These are phyloP conservation scores for Debaryomyces subglobosus DNA, from an alignment of 1,139 yeast species.

Conservation along the genomic window DNA sequence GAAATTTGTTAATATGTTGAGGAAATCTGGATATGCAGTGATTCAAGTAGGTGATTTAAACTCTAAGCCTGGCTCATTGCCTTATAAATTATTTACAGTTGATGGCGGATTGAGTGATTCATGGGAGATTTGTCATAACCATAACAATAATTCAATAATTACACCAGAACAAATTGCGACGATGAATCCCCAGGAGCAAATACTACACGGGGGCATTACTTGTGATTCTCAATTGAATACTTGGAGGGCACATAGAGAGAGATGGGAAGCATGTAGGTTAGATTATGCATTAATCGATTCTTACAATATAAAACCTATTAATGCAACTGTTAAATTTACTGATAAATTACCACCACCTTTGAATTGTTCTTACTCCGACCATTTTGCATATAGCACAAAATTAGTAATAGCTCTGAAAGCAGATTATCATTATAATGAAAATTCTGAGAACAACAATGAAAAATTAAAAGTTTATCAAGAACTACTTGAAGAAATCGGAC, in stretches of 20 bases:
- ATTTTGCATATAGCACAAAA: conserved; percentile 81
- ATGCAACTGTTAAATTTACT: conserved; percentile 72
- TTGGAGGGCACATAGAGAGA: conserved; percentile 69
- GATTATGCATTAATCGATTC: conserved; percentile 86
- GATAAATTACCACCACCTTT: conserved; percentile 60
- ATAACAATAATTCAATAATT: conserved; percentile 18
- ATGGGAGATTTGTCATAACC: conserved; percentile 73
- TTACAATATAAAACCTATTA: conserved; percentile 50
- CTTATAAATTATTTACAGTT: conserved; percentile 70
- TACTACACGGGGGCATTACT: conserved; percentile 76
- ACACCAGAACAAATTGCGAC: conserved; percentile 44
- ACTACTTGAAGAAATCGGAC: conserved; percentile 54
- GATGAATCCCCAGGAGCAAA: conserved; percentile 69
- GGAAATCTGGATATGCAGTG: conserved; percentile 78
- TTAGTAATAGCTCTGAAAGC: conserved; percentile 25
- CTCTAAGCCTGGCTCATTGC: conserved; percentile 83
- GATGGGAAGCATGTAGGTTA: conserved; percentile 81
- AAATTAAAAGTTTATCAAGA: conserved; percentile 54
- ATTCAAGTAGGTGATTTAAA: conserved; percentile 93
- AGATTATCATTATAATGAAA: conserved; percentile 9
- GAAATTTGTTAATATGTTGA: conserved; percentile 61
- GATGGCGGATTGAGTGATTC: conserved; percentile 78
- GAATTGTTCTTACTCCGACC: conserved; percentile 82
- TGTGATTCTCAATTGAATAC: conserved; percentile 88
- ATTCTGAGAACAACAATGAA: conserved; percentile 18